These are phyloP conservation scores for Eucalyptus pauciflora DNA, from an alignment of 345 rosid species.

Conservation along the genomic window DNA sequence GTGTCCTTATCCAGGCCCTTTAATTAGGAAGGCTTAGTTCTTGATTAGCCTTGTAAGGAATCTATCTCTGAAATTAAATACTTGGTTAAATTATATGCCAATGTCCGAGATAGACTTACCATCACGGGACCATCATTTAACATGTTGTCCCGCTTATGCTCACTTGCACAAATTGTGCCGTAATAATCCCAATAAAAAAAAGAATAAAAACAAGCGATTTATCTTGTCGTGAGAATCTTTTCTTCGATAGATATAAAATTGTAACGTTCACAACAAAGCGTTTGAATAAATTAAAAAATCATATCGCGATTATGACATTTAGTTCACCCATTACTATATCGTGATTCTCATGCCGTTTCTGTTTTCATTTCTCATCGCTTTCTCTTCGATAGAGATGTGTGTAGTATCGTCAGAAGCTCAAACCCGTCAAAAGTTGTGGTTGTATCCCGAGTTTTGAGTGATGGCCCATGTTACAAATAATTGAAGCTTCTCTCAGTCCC, in stretches of 20 bases:
- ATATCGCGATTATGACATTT: neutral
- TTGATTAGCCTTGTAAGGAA: neutral
- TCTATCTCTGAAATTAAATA: neutral
- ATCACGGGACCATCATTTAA: neutral
- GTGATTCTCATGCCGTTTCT: no score
- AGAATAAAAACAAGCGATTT: neutral
- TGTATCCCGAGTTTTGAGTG: neutral
- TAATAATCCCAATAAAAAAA: neutral
- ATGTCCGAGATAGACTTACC: neutral
- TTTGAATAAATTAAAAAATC: neutral
- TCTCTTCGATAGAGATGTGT: neutral
- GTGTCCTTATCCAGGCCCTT: neutral
- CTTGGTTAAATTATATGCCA: no score
- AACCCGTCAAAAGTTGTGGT: no score
- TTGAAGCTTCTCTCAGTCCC: no score
- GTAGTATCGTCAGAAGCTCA: neutral
- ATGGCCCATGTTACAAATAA: neutral
- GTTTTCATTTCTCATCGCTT: neutral
- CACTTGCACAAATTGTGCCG: fast-evolving
- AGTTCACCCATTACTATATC: fast-evolving
- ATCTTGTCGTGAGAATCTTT: fast-evolving
- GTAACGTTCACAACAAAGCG: fast-evolving
- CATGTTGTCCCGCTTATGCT: neutral
- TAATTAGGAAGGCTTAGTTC: neutral
- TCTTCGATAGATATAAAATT: fast-evolving